Percentiles rank a stretch among this genome's conserved stretches.
Evolutionary conservation across 495 filamentous ascomycete genomes (phyloP).

Genomic region (Annulohypoxylon maeteangense): DNA sequence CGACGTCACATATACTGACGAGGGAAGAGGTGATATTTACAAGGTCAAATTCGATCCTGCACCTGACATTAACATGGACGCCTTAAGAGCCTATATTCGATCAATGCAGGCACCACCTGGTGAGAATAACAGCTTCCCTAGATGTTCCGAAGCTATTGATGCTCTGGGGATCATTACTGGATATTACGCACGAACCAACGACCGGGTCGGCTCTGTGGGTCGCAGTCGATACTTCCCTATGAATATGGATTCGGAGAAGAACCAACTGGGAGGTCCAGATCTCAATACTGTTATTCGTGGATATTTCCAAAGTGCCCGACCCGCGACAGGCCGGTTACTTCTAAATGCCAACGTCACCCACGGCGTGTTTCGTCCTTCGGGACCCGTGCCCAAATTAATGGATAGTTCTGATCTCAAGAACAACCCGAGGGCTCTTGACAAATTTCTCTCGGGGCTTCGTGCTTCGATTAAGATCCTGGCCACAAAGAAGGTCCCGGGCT

Average conservation of each 20-base stretch:
- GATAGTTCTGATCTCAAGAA: conserved; percentile 1
- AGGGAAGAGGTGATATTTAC: conserved; percentile 53
- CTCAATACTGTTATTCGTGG: conserved; percentile 64
- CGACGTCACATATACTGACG: conserved; percentile 58
- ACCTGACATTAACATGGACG: conserved; percentile 56
- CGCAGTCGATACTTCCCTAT: conserved; percentile 57
- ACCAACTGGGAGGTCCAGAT: conserved; percentile 25
- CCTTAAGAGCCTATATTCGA: conserved; percentile 63
- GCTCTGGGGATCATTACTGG: conserved; percentile 62
- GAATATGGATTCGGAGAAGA: conserved; percentile 38
- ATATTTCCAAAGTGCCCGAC: conserved; percentile 74
- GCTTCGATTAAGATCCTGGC: conserved; percentile 48
- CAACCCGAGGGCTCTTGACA: conserved; percentile 40
- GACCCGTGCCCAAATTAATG: conserved; percentile 43
- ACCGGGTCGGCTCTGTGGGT: conserved; percentile 50
- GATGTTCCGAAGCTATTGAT: conserved; percentile 55
- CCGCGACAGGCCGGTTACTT: conserved; percentile 70
- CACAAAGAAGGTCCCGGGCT: conserved; percentile 58
- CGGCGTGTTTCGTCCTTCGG: conserved; percentile 55
- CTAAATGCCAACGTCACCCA: conserved; percentile 68
- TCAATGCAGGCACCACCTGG: conserved; percentile 53
- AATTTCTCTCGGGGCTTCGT: conserved; percentile 59
- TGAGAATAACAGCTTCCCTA: conserved; percentile 53
- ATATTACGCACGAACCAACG: conserved; percentile 50
- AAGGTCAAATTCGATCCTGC: conserved; percentile 58